Percentiles rank a stretch among this genome's conserved stretches.
Evolutionary conservation across 2,329 filamentous ascomycete species (phyloP).

Genomic region (Pseudopithomyces chartarum): DNA sequence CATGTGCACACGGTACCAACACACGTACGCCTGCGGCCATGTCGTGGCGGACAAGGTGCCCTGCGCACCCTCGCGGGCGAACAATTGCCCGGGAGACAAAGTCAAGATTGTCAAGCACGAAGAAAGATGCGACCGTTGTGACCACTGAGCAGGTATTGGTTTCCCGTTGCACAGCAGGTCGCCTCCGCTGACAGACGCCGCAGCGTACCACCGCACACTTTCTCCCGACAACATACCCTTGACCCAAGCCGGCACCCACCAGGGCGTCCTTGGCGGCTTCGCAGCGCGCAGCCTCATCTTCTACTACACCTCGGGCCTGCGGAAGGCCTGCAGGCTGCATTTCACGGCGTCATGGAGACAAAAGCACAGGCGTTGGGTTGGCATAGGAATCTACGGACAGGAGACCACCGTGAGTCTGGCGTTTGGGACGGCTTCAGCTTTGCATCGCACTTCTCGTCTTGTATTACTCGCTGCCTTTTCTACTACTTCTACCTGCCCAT

Average conservation of each 20-base stretch:
- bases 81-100: constrained; percentile 48
- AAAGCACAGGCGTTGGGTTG: constrained; percentile 47
- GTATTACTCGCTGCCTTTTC: constrained; percentile 33
- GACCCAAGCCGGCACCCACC: constrained; percentile 36
- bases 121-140: constrained; percentile 54
- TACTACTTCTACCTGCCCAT: constrained; percentile 13
- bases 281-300: constrained; percentile 26
- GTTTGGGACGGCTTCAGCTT: constrained; percentile 44
- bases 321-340: constrained; percentile 41
- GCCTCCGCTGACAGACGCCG: constrained; percentile 32
- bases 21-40: constrained; percentile 55
- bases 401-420: constrained; percentile 41
- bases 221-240: constrained; percentile 40
- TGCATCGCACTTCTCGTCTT: constrained; percentile 40
- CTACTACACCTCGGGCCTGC: constrained; percentile 25
- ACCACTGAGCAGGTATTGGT: constrained; percentile 47
- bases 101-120: constrained; percentile 54
- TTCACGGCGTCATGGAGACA: constrained; percentile 48
- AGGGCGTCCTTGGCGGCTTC: constrained; percentile 26
- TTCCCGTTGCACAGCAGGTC: constrained; percentile 20
- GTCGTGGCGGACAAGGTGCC: constrained; percentile 48
- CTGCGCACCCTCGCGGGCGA: constrained; percentile 53
- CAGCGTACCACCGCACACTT: constrained; percentile 36
- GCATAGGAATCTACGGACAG: constrained; percentile 37
- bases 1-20: constrained; percentile 56